Base-by-base conservation (phyloP, 2,329 filamentous ascomycete species). In the Stachybotrys elegans region DNA sequence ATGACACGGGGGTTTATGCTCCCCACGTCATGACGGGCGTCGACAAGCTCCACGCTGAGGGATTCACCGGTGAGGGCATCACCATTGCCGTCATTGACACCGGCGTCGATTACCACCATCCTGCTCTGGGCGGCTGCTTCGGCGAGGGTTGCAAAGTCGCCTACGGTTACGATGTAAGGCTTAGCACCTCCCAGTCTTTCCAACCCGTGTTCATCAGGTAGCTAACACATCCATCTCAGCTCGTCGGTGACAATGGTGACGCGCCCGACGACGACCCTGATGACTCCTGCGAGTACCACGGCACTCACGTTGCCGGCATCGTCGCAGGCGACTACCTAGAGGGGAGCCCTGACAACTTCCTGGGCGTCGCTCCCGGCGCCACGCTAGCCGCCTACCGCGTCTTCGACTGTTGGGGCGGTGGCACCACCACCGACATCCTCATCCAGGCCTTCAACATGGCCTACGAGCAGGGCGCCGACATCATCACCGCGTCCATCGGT, bases 71-170 rank as follows among this genome's bases (percentile, higher is more conserved):
- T 25, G 65, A 67, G 47, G 73, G 72, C 23, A 62, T 76, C 58
- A 72, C 70, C 48, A 62, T 77, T 49, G 73, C 58, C 32, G 60
- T 77, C 16, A 63, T 77, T 32, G 73, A 76, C 54, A 72, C 67
- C n/a, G 73, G 73, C 49, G 67, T 80, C 41, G 79, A 84, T 56
- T 83, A 82, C 56, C 69, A 63, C 1, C 79, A 83, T 53, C 76
- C 78, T 2, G 75, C 76, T n/a, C 70, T 84, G 3, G 80, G 80
- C 4, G 78, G 78, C 41, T 79, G 79, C 52, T 82, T 82, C 53
- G 80, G 79, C 3, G 53, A 67, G 4, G 76, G 72, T 9, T 81
- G 72, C 55, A 61, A 81, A 38, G 72, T 83, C 21, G 67, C 68
- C 5, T 72, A 69, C 48, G 79, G 80, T 9, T 66, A 66, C 40